phyloP scores from a whole-genome alignment of 208 protist genomes.

The Leishmania lainsoni region DNA sequence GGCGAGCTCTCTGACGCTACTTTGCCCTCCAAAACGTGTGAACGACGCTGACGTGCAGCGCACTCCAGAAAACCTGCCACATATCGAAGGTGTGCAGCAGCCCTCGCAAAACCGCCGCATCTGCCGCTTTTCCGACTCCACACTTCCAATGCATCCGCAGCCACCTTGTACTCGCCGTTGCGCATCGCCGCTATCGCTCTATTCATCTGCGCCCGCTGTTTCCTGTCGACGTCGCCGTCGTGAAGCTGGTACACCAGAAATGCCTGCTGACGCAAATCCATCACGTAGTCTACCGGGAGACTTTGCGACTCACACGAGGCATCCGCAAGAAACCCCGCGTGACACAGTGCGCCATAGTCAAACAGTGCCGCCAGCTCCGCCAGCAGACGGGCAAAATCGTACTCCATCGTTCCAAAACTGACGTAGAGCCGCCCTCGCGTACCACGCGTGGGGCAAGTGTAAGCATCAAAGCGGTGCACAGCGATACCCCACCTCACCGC shows the following conservation, averaged over 20 bases:
- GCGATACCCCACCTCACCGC: slow-evolving; percentile 26
- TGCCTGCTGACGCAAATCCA: slow-evolving; percentile 21
- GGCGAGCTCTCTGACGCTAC: background rate
- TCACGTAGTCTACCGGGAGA: slow-evolving; percentile 32
- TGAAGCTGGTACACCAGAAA: slow-evolving; percentile 33
- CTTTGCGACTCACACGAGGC: slow-evolving; percentile 16
- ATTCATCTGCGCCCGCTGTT: slow-evolving; percentile 14
- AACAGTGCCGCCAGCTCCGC: slow-evolving; percentile 27
- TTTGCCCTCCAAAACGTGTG: background rate
- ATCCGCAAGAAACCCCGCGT: slow-evolving; percentile 24
- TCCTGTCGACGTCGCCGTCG: slow-evolving; percentile 9
- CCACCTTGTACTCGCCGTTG: slow-evolving; percentile 18
- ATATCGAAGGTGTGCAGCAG: slow-evolving; percentile 6
- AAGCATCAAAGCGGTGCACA: slow-evolving; percentile 25
- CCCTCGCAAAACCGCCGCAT: background rate
- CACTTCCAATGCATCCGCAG: background rate
- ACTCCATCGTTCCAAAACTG: slow-evolving; percentile 25
- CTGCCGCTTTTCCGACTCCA: background rate
- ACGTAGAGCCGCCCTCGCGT: slow-evolving; percentile 20
- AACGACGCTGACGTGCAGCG: background rate
- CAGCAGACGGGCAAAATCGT: slow-evolving; percentile 16
- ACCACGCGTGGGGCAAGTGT: slow-evolving; percentile 11
- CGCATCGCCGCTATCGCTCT: slow-evolving; percentile 16
- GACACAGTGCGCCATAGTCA: slow-evolving; percentile 24
- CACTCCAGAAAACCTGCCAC: slow-evolving; percentile 6